These are phyloP conservation scores for Pseudovirgaria hyperparasitica DNA, from an alignment of 2,329 filamentous ascomycete species.

Conservation along the genomic window DNA sequence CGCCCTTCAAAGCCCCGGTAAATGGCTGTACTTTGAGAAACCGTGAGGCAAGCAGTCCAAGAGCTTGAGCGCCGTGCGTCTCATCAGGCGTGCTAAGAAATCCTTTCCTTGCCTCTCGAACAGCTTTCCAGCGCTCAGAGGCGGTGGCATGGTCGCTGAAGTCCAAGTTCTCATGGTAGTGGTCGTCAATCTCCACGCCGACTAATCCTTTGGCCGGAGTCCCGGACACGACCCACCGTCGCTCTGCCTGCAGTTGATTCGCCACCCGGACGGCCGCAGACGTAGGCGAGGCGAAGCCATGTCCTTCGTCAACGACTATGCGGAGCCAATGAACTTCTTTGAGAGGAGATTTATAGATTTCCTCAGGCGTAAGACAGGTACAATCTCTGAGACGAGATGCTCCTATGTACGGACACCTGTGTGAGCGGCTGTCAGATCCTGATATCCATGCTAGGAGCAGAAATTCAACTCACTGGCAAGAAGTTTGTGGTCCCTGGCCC, in stretches of 20 bases:
- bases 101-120: constrained; percentile 26
- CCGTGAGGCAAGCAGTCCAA: constrained; percentile 48
- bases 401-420: constrained; percentile 34
- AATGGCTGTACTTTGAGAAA: constrained; percentile 72
- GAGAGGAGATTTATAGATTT: constrained; percentile 47
- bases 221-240: constrained; percentile 81
- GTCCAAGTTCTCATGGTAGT: constrained; percentile 19
- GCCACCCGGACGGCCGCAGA: constrained; percentile 46
- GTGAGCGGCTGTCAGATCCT: constrained; percentile 19
- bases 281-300: constrained; percentile 60
- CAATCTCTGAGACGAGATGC: constrained; percentile 31
- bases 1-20: too few relatives aligned
- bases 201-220: constrained; percentile 78
- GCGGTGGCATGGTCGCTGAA: constrained; percentile 12
- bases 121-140: constrained; percentile 14
- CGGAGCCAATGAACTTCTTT: constrained; percentile 69
- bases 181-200: constrained; percentile 52
- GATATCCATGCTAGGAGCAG: constrained; percentile 1
- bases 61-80: constrained; percentile 42
- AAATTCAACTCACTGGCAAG: constrained; percentile 10
- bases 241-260: constrained; percentile 46
- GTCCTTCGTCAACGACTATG: constrained; percentile 85
- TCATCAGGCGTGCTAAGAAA: constrained; percentile 28
- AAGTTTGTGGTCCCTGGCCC: constrained; percentile 11
- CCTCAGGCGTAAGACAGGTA: constrained; percentile 27